phyloP scores from a whole-genome alignment of 192 early-diverging fungal genomes.

The Backusella tarrabulga region DNA sequence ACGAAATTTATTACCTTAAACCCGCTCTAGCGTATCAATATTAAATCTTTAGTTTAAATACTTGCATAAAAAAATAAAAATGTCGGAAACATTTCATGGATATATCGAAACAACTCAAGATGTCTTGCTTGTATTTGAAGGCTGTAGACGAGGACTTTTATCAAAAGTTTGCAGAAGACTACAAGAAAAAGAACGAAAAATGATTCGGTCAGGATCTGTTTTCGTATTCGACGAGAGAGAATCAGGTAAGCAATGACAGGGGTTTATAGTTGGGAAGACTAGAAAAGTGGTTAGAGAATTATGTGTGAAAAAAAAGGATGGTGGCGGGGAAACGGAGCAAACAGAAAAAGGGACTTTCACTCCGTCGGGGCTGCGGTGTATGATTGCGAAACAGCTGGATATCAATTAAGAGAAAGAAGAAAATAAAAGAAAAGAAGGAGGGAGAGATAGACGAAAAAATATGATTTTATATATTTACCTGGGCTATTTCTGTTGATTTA shows the following conservation, averaged over 20 bases:
- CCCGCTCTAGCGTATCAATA: neutral
- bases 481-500: neutral
- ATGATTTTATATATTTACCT: neutral
- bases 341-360: neutral
- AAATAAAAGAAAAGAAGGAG: neutral
- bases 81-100: constrained; percentile 57
- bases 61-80: constrained; percentile 8
- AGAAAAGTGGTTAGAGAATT: constrained; percentile 5
- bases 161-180: constrained; percentile 70
- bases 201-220: constrained; percentile 73
- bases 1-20: neutral
- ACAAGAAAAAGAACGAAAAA: constrained; percentile 68
- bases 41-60: neutral
- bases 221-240: constrained; percentile 87
- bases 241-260: constrained; percentile 40
- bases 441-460: neutral
- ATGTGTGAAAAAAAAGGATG: neutral
- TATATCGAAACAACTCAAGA: constrained; percentile 77
- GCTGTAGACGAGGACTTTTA: constrained; percentile 64
- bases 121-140: constrained; percentile 77
- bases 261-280: neutral
- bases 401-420: neutral
- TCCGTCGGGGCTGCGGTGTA: constrained; percentile 4
- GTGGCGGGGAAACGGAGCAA: constrained; percentile 5
- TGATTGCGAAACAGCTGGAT: constrained; percentile 6